A percentile compares a stretch with the other conserved stretches of the same genome.
Conservation (phyloP, 306 rosid species). For the Quercus parvula region DNA sequence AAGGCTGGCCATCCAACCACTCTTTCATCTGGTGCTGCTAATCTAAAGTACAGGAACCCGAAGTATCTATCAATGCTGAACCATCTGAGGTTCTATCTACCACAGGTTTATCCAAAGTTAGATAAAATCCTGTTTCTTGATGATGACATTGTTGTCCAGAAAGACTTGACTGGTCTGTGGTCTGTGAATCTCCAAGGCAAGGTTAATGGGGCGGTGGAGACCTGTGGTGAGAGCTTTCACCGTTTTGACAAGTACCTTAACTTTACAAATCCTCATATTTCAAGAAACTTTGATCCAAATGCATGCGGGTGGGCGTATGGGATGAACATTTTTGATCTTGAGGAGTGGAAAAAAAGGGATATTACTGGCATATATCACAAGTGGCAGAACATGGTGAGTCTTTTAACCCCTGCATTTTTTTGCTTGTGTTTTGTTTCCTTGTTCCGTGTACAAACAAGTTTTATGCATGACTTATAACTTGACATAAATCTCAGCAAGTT, state of each 20-base stretch:
- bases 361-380: constrained; percentile 94
- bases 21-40: constrained; percentile 70
- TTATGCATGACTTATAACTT: background rate
- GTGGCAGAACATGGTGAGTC: constrained; percentile 98
- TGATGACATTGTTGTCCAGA: constrained; percentile 96
- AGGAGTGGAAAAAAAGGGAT: constrained; percentile 86
- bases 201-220: constrained; percentile 97
- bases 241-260: constrained; percentile 94
- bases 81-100: constrained; percentile 94
- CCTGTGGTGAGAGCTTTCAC: constrained; percentile 90
- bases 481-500: background rate
- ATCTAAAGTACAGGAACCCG: constrained; percentile 94
- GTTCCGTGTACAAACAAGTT: background rate
- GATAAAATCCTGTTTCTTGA: constrained; percentile 90
- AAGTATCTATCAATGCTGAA: constrained; percentile 98
- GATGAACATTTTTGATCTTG: constrained; percentile 90
- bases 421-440: background rate
- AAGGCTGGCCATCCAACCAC: constrained; percentile 82
- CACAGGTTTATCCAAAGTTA: constrained; percentile 89
- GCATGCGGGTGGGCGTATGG: constrained; percentile 99
- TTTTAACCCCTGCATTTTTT: constrained; percentile 18
- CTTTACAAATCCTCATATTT: constrained; percentile 81
- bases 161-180: constrained; percentile 90
- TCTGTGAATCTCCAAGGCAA: constrained; percentile 71
- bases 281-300: constrained; percentile 85